phyloP scores from a whole-genome alignment of 805 yeast genomes.

The Wickerhamomyces ciferrii region DNA sequence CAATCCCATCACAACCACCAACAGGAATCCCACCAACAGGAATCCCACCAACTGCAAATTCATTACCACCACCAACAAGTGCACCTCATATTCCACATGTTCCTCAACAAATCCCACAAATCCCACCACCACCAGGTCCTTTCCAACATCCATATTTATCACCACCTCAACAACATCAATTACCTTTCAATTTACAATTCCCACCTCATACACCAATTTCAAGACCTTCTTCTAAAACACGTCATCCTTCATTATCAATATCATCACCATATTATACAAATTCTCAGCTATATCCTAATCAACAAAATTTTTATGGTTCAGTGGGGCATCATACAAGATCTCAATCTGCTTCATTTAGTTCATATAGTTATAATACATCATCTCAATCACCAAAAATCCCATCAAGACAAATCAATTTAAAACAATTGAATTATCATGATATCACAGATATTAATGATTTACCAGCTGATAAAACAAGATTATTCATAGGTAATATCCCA shows the following conservation, averaged over 20 bases:
- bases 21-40: too few relatives aligned
- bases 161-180: background rate
- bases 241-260: background rate
- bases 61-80: background rate
- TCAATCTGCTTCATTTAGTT: background rate
- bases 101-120: background rate
- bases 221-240: background rate
- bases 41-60: background rate
- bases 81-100: background rate
- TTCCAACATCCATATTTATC: constrained; percentile 1
- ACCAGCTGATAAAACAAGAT: constrained; percentile 33
- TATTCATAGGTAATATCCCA: constrained; percentile 56
- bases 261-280: background rate
- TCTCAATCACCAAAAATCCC: background rate
- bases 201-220: background rate
- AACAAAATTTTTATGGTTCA: too few relatives aligned
- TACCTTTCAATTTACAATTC: background rate
- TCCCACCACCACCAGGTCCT: background rate
- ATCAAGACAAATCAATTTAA: background rate
- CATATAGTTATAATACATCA: background rate
- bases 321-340: background rate
- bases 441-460: background rate
- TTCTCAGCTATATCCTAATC: background rate
- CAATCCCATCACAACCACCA: background rate
- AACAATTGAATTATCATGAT: background rate